phyloP scores from a whole-genome alignment of 108 stramenopile species.

The Chaetoceros muelleri region DNA sequence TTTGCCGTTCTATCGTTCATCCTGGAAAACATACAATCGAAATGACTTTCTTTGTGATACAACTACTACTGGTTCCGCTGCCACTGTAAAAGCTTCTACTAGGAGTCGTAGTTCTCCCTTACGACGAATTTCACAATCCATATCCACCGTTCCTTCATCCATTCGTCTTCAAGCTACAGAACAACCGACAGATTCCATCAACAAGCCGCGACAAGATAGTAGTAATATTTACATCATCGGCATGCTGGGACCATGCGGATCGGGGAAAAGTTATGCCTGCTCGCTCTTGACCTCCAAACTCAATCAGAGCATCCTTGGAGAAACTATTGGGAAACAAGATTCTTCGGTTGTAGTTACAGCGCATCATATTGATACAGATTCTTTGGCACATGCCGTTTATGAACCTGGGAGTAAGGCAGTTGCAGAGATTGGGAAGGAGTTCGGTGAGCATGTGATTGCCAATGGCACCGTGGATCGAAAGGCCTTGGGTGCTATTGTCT shows the following conservation, averaged over 20 bases:
- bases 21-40: no score
- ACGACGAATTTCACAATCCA: no score
- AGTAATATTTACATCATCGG: no score
- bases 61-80: no score
- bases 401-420: constrained; percentile 47
- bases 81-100: no score
- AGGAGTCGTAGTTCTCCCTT: no score
- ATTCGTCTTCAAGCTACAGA: no score
- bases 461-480: constrained; percentile 26
- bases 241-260: constrained; percentile 70
- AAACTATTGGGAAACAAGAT: constrained; percentile 4
- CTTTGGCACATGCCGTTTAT: constrained; percentile 62
- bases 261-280: constrained; percentile 68
- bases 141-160: no score
- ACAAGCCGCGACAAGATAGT: no score
- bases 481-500: constrained; percentile 65
- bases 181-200: no score
- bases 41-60: no score
- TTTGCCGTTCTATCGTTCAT: no score
- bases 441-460: constrained; percentile 34
- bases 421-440: constrained; percentile 37
- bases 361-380: constrained; percentile 48
- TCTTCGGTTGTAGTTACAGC: neutral
- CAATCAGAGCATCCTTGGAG: constrained; percentile 40
- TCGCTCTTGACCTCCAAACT: constrained; percentile 46